Evolutionary conservation across 768 basidiomycete genomes (phyloP).

Genomic region (Pholiota conissans): DNA sequence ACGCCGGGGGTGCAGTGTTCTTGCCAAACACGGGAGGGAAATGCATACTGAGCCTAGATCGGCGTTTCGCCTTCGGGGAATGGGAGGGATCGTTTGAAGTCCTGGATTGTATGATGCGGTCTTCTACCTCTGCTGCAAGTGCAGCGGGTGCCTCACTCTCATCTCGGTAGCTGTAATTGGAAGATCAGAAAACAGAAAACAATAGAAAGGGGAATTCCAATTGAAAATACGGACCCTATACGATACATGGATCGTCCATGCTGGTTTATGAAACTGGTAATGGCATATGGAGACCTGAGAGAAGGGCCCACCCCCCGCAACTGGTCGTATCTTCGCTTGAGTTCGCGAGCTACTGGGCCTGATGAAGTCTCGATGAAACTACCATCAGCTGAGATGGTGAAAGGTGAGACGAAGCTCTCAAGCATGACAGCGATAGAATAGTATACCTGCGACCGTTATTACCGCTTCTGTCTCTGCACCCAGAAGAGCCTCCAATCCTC

Average conservation of each 20-base stretch:
- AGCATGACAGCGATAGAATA: neutral
- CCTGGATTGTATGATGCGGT: slow-evolving; percentile 34
- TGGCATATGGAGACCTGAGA: slow-evolving; percentile 75
- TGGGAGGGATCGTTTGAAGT: slow-evolving; percentile 33
- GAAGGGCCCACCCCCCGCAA: slow-evolving; percentile 63
- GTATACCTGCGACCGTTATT: slow-evolving; percentile 60
- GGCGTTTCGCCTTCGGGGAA: slow-evolving; percentile 48
- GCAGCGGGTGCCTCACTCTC: slow-evolving; percentile 59
- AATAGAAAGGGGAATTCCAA: neutral
- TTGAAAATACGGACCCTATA: slow-evolving; percentile 57
- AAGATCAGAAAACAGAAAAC: slow-evolving; percentile 1
- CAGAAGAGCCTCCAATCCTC: slow-evolving; percentile 35
- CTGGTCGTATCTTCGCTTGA: slow-evolving; percentile 77
- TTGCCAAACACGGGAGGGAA: slow-evolving; percentile 52
- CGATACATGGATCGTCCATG: slow-evolving; percentile 78
- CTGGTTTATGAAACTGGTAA: slow-evolving; percentile 82
- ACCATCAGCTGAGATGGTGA: slow-evolving; percentile 52
- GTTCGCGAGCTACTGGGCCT: slow-evolving; percentile 70
- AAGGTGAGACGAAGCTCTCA: slow-evolving; percentile 12
- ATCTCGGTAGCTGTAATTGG: slow-evolving; percentile 48
- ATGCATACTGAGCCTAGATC: slow-evolving; percentile 72
- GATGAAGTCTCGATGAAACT: slow-evolving; percentile 82
- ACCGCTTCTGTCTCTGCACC: slow-evolving; percentile 53
- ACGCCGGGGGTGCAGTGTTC: slow-evolving; percentile 26
- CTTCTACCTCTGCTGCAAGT: slow-evolving; percentile 51